Evolutionary conservation across 176 grass and related monocot species (phyloP).

Genomic region (Phoenix roebelenii): DNA sequence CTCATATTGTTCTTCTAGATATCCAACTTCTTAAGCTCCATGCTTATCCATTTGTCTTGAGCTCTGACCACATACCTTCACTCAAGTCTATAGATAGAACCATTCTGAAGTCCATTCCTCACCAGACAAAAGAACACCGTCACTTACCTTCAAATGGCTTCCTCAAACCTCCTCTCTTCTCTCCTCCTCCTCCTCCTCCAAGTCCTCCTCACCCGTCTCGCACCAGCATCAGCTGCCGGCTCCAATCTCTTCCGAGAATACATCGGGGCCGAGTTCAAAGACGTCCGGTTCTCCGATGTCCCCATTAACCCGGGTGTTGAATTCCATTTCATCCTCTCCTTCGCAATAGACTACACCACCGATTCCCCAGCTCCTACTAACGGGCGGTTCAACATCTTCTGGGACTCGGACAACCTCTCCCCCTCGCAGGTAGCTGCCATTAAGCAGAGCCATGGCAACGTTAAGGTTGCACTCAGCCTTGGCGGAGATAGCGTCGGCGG

Average conservation of each 20-base stretch:
- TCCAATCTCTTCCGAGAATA: constrained; percentile 32
- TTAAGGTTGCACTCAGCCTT: constrained; percentile 31
- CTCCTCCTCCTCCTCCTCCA: not conserved
- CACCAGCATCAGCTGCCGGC: not conserved
- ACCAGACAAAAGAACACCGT: too few species aligned
- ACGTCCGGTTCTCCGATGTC: constrained; percentile 36
- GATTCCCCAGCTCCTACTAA: not conserved
- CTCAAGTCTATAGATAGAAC: too few species aligned
- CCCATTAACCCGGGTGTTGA: constrained; percentile 31
- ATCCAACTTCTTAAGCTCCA: too few species aligned
- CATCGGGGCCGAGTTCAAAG: constrained; percentile 21
- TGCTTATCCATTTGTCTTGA: too few species aligned
- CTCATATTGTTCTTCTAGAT: too few species aligned
- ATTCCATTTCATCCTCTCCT: constrained; percentile 54
- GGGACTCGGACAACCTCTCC: constrained; percentile 21
- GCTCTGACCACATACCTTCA: too few species aligned
- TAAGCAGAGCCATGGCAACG: not conserved
- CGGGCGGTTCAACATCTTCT: constrained; percentile 28
- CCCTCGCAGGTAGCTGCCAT: constrained; percentile 12
- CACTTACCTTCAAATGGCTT: constrained; percentile 1
- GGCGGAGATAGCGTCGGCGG: constrained; percentile 22
- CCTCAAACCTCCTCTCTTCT: not conserved
- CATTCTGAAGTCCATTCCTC: too few species aligned
- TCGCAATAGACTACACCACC: constrained; percentile 39
- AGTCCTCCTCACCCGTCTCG: not conserved